Base-by-base conservation (phyloP, 331 rosid species). In the Arachis monticola region DNA sequence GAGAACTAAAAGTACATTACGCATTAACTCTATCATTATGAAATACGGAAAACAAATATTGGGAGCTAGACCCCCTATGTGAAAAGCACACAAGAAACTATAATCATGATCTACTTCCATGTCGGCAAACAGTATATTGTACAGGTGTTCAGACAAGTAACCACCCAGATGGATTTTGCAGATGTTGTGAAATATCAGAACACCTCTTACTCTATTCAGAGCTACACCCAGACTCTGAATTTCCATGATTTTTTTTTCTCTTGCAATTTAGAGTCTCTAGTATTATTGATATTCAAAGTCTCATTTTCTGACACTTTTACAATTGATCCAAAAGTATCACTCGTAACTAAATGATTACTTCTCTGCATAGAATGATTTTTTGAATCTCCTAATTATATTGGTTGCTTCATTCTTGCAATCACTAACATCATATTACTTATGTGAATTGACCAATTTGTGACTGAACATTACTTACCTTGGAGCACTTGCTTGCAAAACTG, bases 81-180 rank as follows among this genome's bases (percentile, higher is more conserved):
- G 87, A 83, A 80, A 90, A 92, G 76, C 89, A 93, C 27, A 73
- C 73, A 83, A 76, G 78, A 82, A 84, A 69, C 88, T 89, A 44
- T 87, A 83, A 72, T 83, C 80, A 40, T 77, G 14, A 66, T 75
- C 70, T 6, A 46, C 48, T 38, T 76, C 90, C 30, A 40, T 27
- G 17, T 73, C 78, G 67, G 85, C 77, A 67, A 83, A 72, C 79
- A 83, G 83, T 63, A 12, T 27, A 52, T 48, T 68, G 13, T 81
- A 64, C 79, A 83, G 73, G 53, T 82, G 70, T 53, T 59, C 78
- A 14, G 73, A 70, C 7, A 78, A 6, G 48, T 38, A 42, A 59
- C 40, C 69, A 35, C 83, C 79, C 69, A 80, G 22, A 17, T 17
- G 22, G 17, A 60, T 14, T 80, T 38, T 80, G 83, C 5, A 80